Percentiles rank a stretch among this genome's conserved stretches.
Conservation (phyloP, 1,139 yeast species). For the Blastobotrys ciferrii region DNA sequence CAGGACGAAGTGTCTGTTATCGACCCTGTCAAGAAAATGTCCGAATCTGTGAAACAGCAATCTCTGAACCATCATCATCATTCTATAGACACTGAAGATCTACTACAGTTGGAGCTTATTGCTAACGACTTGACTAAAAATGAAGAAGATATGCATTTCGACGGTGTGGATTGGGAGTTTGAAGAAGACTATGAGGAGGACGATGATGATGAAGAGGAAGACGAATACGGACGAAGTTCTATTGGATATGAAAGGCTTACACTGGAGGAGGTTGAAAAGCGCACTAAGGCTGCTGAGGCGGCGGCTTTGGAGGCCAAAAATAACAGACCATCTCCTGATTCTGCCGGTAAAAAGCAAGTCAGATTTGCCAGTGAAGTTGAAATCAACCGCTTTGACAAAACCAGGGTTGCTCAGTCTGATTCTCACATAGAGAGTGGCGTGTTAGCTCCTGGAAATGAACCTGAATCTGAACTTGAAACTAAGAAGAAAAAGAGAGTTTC, state of each 20-base stretch:
- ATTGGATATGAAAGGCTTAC: conserved; percentile 17
- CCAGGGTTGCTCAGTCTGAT: conserved; percentile 6
- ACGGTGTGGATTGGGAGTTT: conserved; percentile 43
- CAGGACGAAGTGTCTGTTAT: too few species aligned
- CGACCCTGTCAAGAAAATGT: too few species aligned
- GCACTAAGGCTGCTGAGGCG: conserved; percentile 11
- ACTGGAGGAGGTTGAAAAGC: conserved; percentile 20
- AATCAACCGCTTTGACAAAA: conserved; percentile 35
- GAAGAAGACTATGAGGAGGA: conserved; percentile 43
- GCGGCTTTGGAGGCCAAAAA: conserved; percentile 11
- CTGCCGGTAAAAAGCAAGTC: conserved; percentile 27
- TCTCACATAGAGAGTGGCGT: not conserved
- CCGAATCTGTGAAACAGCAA: not conserved
- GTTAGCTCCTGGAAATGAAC: conserved; percentile 24
- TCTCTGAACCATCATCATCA: conserved; percentile 1
- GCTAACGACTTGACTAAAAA: conserved; percentile 54
- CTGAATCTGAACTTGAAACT: conserved; percentile 16
- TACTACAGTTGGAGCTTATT: conserved; percentile 49
- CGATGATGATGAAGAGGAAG: conserved; percentile 39
- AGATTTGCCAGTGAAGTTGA: conserved; percentile 36
- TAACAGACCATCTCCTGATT: conserved; percentile 2
- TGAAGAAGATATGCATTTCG: conserved; percentile 39
- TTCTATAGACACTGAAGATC: conserved; percentile 50
- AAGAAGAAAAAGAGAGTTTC: conserved; percentile 28
- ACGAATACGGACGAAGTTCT: conserved; percentile 40